Base-by-base conservation (phyloP, 2,329 filamentous ascomycete species). In the Beauveria sp. region DNA sequence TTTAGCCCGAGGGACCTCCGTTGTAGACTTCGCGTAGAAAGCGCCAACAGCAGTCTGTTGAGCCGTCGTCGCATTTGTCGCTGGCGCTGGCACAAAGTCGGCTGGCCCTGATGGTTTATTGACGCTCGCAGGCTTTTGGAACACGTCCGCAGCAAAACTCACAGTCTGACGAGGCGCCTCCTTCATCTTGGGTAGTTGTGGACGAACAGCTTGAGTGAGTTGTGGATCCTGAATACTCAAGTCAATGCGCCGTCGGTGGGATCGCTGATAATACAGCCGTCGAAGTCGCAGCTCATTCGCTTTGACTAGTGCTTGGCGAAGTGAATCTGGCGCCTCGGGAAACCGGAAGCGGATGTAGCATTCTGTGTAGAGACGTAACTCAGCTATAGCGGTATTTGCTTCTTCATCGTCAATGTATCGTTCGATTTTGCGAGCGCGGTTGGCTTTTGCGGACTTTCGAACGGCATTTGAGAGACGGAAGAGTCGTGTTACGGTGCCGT, bases 291-390 rank as follows among this genome's bases (percentile, higher is more conserved):
- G 55, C 62, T 50, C 65, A 54, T 67, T 67, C 20, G 65, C 65
- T 48, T 66, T 49, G 24, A 67, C 56, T 45, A 67, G 59, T 28
- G 59, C 65, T 24, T 22, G 43, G 60, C 68, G 66, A 42, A 70
- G 69, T 8, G 67, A 26, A 22, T 69, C 67, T 12, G 67, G 64
- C 49, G 68, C 66, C 62, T 63, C 24, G 1, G 69, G 66, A 66
- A 69, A 70, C 55, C 66, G 68, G 62, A 67, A 69, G 16, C 55
- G 22, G 64, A 70, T 69, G 58, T 70, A 70, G 67, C 66, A 67
- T 61, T 67, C 55, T 18, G 69, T 70, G 62, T 70, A 69, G 53
- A 69, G 63, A 67, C 68, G 66, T 51, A 69, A 65, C 48, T 70
- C 68, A 26, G 26, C 64, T 48, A 70, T 67, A 31, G 68, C 69